Evolutionary conservation across 208 protist species (phyloP).

Genomic region (Leishmania major): DNA sequence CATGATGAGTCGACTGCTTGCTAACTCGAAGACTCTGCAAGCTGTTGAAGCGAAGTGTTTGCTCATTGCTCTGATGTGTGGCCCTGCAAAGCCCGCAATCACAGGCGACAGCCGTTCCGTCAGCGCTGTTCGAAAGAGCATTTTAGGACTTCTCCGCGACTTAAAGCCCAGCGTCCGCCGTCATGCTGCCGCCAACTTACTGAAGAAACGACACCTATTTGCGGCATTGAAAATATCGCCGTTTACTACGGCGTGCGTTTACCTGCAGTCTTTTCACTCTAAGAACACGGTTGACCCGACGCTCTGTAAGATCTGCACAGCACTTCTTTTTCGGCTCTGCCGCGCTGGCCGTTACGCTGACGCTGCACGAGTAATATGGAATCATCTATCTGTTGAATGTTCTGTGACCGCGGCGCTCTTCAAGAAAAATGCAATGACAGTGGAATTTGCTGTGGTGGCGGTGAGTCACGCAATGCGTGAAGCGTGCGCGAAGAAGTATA

Average conservation of each 20-base stretch:
- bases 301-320: slow-evolving; percentile 38
- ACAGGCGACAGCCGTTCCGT: background rate
- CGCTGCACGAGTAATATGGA: slow-evolving; percentile 65
- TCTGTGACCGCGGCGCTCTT: slow-evolving; percentile 21
- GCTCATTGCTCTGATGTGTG: slow-evolving; percentile 8
- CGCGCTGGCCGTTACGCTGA: slow-evolving; percentile 27
- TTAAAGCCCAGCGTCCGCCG: slow-evolving; percentile 20
- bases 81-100: background rate
- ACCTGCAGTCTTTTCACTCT: slow-evolving; percentile 46
- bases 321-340: slow-evolving; percentile 35
- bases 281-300: slow-evolving; percentile 18
- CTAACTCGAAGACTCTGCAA: slow-evolving; percentile 16
- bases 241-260: slow-evolving; percentile 30
- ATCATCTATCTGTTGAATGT: slow-evolving; percentile 54
- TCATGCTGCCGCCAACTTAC: slow-evolving; percentile 20
- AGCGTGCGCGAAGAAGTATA: slow-evolving; percentile 2
- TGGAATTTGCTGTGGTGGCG: slow-evolving; percentile 36
- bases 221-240: slow-evolving; percentile 41
- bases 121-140: background rate
- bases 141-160: slow-evolving; percentile 28
- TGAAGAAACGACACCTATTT: slow-evolving; percentile 42
- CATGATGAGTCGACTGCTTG: slow-evolving; percentile 9
- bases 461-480: slow-evolving; percentile 50
- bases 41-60: slow-evolving; percentile 20
- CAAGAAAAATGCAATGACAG: slow-evolving; percentile 8